A percentile compares a stretch with the other conserved stretches of the same genome.
Conservation (phyloP, 257 asterid genomes). For the Misopates orontium region DNA sequence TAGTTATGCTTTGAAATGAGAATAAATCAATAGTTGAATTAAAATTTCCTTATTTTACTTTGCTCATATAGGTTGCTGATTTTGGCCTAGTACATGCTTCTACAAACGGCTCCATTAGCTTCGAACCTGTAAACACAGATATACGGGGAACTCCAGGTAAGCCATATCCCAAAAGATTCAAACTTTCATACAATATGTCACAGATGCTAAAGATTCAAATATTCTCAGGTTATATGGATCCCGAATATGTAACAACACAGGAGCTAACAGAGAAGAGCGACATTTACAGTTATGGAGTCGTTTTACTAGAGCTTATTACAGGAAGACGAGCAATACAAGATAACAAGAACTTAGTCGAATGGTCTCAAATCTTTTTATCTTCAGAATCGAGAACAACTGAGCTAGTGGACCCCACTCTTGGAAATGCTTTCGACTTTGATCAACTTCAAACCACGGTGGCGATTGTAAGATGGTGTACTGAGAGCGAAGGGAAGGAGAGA, state of each 20-base stretch:
- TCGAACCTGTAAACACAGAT: conserved; percentile 89
- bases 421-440: conserved; percentile 65
- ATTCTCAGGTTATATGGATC: conserved; percentile 81
- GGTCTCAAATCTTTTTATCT: conserved; percentile 56
- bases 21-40: background rate
- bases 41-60: background rate
- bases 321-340: conserved; percentile 81
- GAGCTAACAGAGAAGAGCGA: conserved; percentile 96
- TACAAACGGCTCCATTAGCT: conserved; percentile 86
- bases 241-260: conserved; percentile 75
- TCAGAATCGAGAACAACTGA: conserved; percentile 58
- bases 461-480: conserved; percentile 74
- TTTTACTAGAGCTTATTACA: conserved; percentile 69
- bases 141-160: conserved; percentile 95
- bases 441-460: conserved; percentile 67
- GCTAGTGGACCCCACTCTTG: conserved; percentile 69
- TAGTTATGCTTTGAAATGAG: background rate
- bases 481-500: conserved; percentile 72
- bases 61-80: conserved; percentile 77
- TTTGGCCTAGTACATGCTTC: conserved; percentile 97
- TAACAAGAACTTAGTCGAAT: conserved; percentile 77
- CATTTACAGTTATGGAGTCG: conserved; percentile 81
- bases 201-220: background rate
- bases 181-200: background rate
- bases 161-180: conserved; percentile 17